These are phyloP conservation scores for Sequoiadendron giganteum DNA, from an alignment of 75 land plant species.

Conservation along the genomic window DNA sequence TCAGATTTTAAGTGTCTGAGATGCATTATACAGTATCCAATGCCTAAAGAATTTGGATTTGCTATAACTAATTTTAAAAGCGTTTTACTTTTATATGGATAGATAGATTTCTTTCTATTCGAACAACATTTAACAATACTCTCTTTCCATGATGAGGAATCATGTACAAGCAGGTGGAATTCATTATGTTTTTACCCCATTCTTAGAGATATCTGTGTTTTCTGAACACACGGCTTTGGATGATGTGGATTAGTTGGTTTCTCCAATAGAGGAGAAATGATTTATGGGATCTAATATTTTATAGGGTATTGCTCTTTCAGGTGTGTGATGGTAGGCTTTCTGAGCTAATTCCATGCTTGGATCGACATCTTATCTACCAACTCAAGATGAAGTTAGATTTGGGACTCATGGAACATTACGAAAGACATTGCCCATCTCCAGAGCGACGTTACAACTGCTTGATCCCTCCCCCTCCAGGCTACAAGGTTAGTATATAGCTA, in stretches of 20 bases:
- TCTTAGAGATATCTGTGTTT: background rate
- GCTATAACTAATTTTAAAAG: background rate
- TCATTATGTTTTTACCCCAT: background rate
- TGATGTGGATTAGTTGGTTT: background rate
- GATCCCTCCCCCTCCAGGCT: slow-evolving; percentile 88
- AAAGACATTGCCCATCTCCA: slow-evolving; percentile 90
- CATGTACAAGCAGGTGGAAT: background rate
- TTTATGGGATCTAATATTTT: background rate
- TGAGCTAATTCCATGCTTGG: slow-evolving; percentile 94
- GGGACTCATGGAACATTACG: slow-evolving; percentile 91
- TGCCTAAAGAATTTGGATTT: background rate
- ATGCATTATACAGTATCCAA: background rate
- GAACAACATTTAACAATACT: no score
- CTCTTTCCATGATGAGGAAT: background rate
- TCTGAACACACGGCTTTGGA: background rate
- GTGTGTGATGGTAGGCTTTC: slow-evolving; percentile 74
- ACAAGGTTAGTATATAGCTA: slow-evolving; percentile 54
- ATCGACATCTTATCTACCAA: slow-evolving; percentile 59
- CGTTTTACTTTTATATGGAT: no score
- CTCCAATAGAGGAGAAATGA: background rate
- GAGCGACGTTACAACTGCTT: slow-evolving; percentile 80
- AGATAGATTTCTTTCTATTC: background rate
- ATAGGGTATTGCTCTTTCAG: slow-evolving; percentile 27
- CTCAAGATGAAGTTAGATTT: slow-evolving; percentile 76
- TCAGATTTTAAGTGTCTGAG: background rate